These are phyloP conservation scores for Globisporangium alternatum DNA, from an alignment of 352 stramenopile species.

Conservation along the genomic window DNA sequence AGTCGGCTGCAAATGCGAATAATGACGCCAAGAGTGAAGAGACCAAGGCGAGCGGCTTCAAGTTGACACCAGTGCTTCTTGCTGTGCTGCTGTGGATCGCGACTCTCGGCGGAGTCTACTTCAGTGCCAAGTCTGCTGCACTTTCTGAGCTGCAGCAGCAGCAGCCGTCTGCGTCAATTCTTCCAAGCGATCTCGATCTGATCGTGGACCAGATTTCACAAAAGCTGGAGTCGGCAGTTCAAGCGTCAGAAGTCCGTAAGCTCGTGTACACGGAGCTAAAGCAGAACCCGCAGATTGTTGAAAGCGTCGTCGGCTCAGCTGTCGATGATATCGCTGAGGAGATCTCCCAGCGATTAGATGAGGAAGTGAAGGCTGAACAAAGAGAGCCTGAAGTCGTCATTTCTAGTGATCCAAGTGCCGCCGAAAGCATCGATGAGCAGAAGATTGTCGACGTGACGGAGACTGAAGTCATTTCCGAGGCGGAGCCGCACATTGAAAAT, in stretches of 20 bases:
- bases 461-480: neutral
- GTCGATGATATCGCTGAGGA: neutral
- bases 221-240: constrained; percentile 15
- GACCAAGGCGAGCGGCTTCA: constrained; percentile 2
- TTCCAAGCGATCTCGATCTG: constrained; percentile 19
- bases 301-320: constrained; percentile 2
- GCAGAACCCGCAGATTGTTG: constrained; percentile 14
- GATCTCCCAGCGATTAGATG: neutral
- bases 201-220: constrained; percentile 24
- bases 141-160: constrained; percentile 19
- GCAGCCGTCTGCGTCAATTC: constrained; percentile 10
- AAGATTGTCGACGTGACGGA: neutral
- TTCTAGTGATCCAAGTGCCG: neutral
- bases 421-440: neutral
- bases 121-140: constrained; percentile 19
- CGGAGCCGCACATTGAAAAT: neutral
- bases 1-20: constrained; percentile 3
- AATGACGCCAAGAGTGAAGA: neutral
- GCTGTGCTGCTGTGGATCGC: constrained; percentile 19
- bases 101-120: constrained; percentile 22
- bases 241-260: constrained; percentile 18
- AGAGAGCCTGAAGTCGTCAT: neutral
- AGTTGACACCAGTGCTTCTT: constrained; percentile 9
- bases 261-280: constrained; percentile 20
- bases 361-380: constrained; percentile 3